Evolutionary conservation across 495 filamentous ascomycete species (phyloP).

Genomic region (Neurospora sp.): DNA sequence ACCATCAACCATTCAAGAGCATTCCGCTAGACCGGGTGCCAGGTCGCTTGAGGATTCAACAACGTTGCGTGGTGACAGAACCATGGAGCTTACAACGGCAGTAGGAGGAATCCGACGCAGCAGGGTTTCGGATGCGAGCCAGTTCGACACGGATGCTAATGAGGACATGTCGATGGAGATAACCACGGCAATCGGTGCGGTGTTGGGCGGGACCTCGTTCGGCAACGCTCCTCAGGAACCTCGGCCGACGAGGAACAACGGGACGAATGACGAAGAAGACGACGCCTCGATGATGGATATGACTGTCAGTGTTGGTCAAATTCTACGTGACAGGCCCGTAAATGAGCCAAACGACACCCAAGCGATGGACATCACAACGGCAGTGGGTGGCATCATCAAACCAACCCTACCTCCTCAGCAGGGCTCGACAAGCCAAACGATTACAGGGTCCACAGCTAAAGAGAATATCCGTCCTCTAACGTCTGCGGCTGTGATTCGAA

Average conservation of each 20-base stretch:
- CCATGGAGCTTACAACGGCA: slow-evolving; percentile 71
- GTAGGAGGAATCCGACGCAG: slow-evolving; percentile 50
- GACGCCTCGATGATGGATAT: slow-evolving; percentile 51
- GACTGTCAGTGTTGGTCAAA: slow-evolving; percentile 61
- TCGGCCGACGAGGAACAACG: slow-evolving; percentile 18
- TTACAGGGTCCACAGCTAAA: slow-evolving; percentile 52
- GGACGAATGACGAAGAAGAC: slow-evolving; percentile 24
- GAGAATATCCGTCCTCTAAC: slow-evolving; percentile 43
- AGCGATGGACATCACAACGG: slow-evolving; percentile 52
- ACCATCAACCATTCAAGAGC: slow-evolving; percentile 12
- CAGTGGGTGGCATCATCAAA: slow-evolving; percentile 45
- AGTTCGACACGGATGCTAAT: slow-evolving; percentile 29
- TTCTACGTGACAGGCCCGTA: slow-evolving; percentile 30
- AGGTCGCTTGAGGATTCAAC: slow-evolving; percentile 3
- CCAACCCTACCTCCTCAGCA: slow-evolving; percentile 17
- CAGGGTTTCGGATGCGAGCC: slow-evolving; percentile 13
- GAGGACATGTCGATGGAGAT: slow-evolving; percentile 79
- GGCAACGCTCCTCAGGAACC: slow-evolving; percentile 9
- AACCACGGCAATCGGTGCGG: slow-evolving; percentile 60
- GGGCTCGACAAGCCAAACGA: slow-evolving; percentile 42
- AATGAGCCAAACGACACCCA: slow-evolving; percentile 38
- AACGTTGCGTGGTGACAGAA: slow-evolving; percentile 40
- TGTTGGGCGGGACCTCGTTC: slow-evolving; percentile 37
- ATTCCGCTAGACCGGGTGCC: slow-evolving; percentile 9
- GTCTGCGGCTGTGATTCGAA: slow-evolving; percentile 27